Conservation (phyloP, 129 eudicot species). For the Flaveria robusta region DNA sequence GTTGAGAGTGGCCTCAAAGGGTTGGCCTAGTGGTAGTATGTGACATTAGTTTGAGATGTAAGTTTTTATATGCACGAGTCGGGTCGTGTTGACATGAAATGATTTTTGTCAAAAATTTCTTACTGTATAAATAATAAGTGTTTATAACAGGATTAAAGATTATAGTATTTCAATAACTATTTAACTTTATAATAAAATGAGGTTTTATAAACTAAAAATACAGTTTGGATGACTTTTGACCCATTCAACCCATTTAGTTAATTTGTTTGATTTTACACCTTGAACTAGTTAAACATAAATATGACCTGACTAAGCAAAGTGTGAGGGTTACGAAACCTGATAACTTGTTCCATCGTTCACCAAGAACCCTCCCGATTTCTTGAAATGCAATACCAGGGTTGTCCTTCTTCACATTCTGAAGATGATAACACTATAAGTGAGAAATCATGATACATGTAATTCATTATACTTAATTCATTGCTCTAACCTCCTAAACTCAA, state of each 20-base stretch:
- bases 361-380: constrained; percentile 68
- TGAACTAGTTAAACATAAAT: not conserved
- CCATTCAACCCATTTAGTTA: not conserved
- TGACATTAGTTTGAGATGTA: not conserved
- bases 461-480: not conserved
- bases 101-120: not conserved
- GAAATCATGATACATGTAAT: constrained; percentile 19
- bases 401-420: constrained; percentile 67
- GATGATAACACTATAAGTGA: not conserved
- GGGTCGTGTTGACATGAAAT: not conserved
- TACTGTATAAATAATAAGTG: not conserved
- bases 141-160: not conserved
- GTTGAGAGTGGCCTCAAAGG: not conserved
- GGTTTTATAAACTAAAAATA: not conserved
- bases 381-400: constrained; percentile 62
- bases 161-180: not conserved
- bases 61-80: not conserved
- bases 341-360: constrained; percentile 77
- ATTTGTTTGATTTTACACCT: not conserved
- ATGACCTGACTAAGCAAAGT: not conserved
- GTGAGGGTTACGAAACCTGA: constrained; percentile 48
- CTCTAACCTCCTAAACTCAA: not conserved
- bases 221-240: not conserved
- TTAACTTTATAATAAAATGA: not conserved
- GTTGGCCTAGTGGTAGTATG: no score